These are phyloP conservation scores for Ocimum tenuiflorum DNA, from an alignment of 257 asterid genomes.

Conservation along the genomic window DNA sequence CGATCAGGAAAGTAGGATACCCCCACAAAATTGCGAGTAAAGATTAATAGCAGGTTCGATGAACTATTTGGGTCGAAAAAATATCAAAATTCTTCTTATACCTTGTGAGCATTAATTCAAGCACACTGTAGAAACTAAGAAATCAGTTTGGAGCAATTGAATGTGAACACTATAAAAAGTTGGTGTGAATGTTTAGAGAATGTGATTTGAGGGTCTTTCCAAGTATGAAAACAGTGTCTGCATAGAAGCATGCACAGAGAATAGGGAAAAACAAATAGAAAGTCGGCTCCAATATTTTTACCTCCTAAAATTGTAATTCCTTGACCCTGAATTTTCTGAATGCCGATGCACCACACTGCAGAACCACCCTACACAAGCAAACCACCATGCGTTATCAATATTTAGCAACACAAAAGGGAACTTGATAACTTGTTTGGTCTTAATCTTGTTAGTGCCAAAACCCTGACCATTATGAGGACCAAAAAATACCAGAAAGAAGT, in stretches of 20 bases:
- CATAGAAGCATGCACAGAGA: neutral
- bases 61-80: no score
- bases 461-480: neutral
- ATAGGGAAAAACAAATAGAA: neutral
- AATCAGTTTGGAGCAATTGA: neutral
- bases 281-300: constrained; percentile 16
- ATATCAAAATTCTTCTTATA: no score
- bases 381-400: neutral
- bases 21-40: no score
- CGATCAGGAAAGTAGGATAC: neutral
- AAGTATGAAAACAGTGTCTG: neutral
- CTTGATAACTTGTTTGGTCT: neutral
- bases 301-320: constrained; percentile 90
- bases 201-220: neutral
- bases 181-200: no score
- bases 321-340: constrained; percentile 73
- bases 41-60: no score
- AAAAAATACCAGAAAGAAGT: neutral
- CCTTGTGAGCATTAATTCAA: neutral
- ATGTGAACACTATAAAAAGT: no score
- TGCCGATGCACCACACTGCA: constrained; percentile 85
- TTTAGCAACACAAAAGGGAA: neutral
- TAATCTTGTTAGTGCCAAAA: neutral
- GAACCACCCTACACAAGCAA: constrained; percentile 56
- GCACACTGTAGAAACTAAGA: neutral